Evolutionary conservation across 805 yeast genomes (phyloP).

Genomic region (Barnettozyma botsteinii): DNA sequence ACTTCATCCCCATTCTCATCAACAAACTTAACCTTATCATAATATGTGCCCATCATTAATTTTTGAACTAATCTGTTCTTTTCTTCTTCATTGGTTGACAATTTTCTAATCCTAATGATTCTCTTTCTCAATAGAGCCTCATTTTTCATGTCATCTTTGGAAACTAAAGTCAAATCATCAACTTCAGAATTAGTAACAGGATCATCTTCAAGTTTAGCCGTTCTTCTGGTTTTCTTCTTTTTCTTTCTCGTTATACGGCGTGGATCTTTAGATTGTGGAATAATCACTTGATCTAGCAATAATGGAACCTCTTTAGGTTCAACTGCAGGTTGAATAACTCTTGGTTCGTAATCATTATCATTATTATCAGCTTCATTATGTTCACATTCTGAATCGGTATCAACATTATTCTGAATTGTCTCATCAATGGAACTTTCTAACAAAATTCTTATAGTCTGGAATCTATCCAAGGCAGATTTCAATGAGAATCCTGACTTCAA

Average conservation of each 20-base stretch:
- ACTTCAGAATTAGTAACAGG: conserved; percentile 11
- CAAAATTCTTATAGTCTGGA: conserved; percentile 34
- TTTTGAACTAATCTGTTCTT: conserved; percentile 43
- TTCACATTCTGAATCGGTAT: conserved; percentile 35
- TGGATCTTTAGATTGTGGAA: conserved; percentile 38
- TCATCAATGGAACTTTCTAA: conserved; percentile 27
- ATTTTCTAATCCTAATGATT: conserved; percentile 36
- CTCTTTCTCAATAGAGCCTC: conserved; percentile 36
- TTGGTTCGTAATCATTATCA: conserved; percentile 42
- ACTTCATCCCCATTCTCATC: conserved; percentile 24
- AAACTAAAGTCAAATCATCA: conserved; percentile 15
- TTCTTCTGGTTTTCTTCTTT: conserved; percentile 5
- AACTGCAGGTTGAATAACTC: conserved; percentile 45
- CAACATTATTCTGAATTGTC: conserved; percentile 27
- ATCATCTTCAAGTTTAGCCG: background rate
- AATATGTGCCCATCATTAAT: conserved; percentile 64
- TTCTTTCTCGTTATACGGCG: conserved; percentile 11
- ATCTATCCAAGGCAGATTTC: conserved; percentile 45
- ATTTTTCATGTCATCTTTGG: conserved; percentile 19
- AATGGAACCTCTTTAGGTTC: conserved; percentile 42
- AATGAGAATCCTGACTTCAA: conserved; percentile 42
- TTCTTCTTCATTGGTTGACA: conserved; percentile 18
- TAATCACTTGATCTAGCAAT: conserved; percentile 44
- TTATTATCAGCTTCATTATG: conserved; percentile 15
- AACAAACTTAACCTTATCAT: conserved; percentile 39